Evolutionary conservation across 116 monocot species (phyloP).

Genomic region (Posidonia oceanica): DNA sequence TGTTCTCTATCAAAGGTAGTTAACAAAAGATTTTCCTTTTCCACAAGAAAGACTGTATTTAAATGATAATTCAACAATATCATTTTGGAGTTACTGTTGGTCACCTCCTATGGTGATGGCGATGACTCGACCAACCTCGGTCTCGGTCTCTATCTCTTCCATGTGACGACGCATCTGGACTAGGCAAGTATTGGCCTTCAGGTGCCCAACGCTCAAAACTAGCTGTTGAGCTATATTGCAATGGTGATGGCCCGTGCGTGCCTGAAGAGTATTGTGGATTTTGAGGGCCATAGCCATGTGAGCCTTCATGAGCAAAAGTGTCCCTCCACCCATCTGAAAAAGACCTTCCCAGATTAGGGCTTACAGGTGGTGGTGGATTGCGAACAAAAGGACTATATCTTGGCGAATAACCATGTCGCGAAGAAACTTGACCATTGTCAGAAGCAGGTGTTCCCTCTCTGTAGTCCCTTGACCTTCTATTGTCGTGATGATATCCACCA

Average conservation of each 20-base stretch:
- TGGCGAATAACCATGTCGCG: slow-evolving; percentile 3
- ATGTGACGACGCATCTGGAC: slow-evolving; percentile 9
- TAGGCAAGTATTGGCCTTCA: neutral
- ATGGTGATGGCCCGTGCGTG: slow-evolving; percentile 3
- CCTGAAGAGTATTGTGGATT: slow-evolving; percentile 6
- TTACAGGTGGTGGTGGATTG: slow-evolving; percentile 7
- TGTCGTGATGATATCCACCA: slow-evolving; percentile 4
- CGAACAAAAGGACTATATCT: slow-evolving; percentile 20
- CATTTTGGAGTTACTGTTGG: neutral
- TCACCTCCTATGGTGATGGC: slow-evolving; percentile 8
- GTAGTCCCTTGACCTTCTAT: slow-evolving; percentile 14
- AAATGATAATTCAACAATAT: too few relatives aligned
- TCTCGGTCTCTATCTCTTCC: slow-evolving; percentile 1
- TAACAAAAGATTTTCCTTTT: too few relatives aligned
- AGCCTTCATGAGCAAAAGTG: slow-evolving; percentile 6
- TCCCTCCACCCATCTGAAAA: slow-evolving; percentile 12
- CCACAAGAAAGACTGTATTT: too few relatives aligned
- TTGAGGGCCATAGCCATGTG: slow-evolving; percentile 6
- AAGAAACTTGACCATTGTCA: neutral
- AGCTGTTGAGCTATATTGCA: neutral
- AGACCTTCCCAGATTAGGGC: slow-evolving; percentile 13
- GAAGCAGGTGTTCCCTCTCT: slow-evolving; percentile 10
- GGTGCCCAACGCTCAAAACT: slow-evolving; percentile 15
- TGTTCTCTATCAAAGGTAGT: neutral
- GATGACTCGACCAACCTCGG: slow-evolving; percentile 12